Percentiles rank a stretch among this genome's conserved stretches.
These are phyloP conservation scores for Coelastrella sp. DNA, from an alignment of 139 green algal genomes.

Conservation along the genomic window DNA sequence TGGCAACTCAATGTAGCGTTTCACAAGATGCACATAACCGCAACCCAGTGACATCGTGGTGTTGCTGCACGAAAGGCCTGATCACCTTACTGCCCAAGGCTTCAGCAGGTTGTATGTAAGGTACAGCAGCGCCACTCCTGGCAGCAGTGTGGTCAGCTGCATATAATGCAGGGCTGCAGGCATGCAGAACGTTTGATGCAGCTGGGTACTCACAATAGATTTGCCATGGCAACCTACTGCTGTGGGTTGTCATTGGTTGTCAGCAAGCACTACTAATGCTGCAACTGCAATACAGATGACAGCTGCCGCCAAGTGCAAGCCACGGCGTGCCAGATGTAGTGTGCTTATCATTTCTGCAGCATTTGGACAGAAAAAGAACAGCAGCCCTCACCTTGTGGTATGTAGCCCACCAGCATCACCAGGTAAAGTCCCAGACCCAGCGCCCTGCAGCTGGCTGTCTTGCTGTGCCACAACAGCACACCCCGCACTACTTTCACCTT, in stretches of 20 bases:
- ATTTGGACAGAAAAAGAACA: not conserved
- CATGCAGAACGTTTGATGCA: not conserved
- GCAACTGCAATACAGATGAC: not conserved
- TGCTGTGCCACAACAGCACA: conserved; percentile 39
- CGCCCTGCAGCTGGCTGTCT: not conserved
- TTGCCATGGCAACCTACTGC: too few species aligned
- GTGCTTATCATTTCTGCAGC: not conserved
- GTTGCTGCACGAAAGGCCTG: not conserved
- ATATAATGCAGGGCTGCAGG: conserved; percentile 42
- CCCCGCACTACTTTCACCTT: conserved; percentile 14
- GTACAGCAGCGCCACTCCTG: conserved; percentile 10
- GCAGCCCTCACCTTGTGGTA: conserved; percentile 19
- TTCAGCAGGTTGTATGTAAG: conserved; percentile 34
- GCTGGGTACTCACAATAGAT: too few species aligned
- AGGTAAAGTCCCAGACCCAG: conserved; percentile 34
- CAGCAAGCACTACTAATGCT: too few species aligned
- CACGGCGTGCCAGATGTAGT: not conserved
- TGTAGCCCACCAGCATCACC: conserved; percentile 33
- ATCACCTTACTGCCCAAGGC: conserved; percentile 22
- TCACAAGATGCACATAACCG: too few species aligned
- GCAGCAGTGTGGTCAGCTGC: conserved; percentile 35
- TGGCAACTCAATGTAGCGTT: not conserved
- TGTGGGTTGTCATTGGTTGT: too few species aligned
- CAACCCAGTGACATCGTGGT: too few species aligned
- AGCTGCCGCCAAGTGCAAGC: not conserved